Conservation (phyloP, 192 early-diverging fungal species). For the Coemansia sp. region DNA sequence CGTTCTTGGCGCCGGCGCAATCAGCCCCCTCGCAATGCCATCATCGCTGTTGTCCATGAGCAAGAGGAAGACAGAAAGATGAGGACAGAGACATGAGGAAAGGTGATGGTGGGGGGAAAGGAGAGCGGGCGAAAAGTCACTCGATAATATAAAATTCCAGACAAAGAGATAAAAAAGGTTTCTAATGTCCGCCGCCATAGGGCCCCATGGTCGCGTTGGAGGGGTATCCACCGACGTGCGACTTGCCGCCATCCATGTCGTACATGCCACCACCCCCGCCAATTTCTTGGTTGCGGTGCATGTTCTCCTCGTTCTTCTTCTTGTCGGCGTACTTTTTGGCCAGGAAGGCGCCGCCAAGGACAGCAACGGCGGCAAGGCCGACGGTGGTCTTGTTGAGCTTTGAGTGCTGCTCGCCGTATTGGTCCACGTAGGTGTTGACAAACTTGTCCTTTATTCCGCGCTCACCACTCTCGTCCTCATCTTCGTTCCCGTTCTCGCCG, state of each 20-base stretch:
- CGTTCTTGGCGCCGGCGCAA: not conserved
- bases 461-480: constrained; percentile 27
- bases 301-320: constrained; percentile 13
- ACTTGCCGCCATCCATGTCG: constrained; percentile 10
- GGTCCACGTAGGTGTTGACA: constrained; percentile 22
- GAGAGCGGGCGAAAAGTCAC: too few relatives aligned
- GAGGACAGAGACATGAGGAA: not conserved
- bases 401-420: constrained; percentile 18
- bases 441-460: constrained; percentile 40
- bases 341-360: constrained; percentile 4
- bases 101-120: not conserved
- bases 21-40: too few relatives aligned
- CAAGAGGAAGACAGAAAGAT: too few relatives aligned
- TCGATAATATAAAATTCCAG: not conserved
- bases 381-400: constrained; percentile 15
- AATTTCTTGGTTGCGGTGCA: constrained; percentile 9
- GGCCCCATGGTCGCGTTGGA: not conserved
- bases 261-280: constrained; percentile 4
- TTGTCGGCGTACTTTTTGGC: constrained; percentile 25
- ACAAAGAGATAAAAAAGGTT: not conserved
- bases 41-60: not conserved
- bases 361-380: constrained; percentile 18
- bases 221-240: constrained; percentile 9
- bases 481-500: not conserved
- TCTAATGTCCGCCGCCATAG: constrained; percentile 1